Base-by-base conservation (phyloP, 225 moss, liverwort and hornwort species). In the Polytrichum commune region DNA sequence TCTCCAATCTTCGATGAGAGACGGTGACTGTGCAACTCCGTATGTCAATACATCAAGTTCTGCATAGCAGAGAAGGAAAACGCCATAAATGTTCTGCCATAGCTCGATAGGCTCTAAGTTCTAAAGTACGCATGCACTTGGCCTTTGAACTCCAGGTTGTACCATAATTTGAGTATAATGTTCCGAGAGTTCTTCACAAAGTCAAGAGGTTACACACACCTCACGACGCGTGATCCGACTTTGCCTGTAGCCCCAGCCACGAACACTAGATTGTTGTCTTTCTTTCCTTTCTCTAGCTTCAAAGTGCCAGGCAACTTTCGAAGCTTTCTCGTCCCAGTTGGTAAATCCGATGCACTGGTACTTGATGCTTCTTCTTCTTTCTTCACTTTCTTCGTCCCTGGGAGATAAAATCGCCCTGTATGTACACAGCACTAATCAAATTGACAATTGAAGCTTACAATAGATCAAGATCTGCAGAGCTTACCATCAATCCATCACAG, bases 231-330 rank as follows among this genome's bases (percentile, higher is more conserved):
- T 72, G 81, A 84, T 69, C 95, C 95, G 53, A 95, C 93, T 78
- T 84, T 91, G 75, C 95, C 91, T 63, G 93, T 95, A n/a, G 95
- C 89, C 77, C 95, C 95, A 69, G 95, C 93, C 63, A 95, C 92
- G 56, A 89, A 95, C 20, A 95, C 87, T 6, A 85, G 76, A 57
- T 81, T 90, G 66, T 83, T 83, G 70, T 92, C 88, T 74, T 89
- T 91, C 67, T 78, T 73, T 26, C 81, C 73, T 23, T 69, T 26
- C 53, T 62, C 72, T 69, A 83, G 54, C 62, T 76, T 85, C 54
- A 30, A 8, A 8, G 78, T 78, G 53, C 83, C 82, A 32, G 82
- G 76, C 5, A 79, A 54, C 63, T 84, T 88, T 22, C 58, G 54
- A 58, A 85, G 56, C 75, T 77, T 87, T 68, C 71, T 78, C 56